Evolutionary conservation across 2,329 filamentous ascomycete species (phyloP), one percentile per base, ranked within the genome.

Genomic region (Colletotrichum horii): DNA sequence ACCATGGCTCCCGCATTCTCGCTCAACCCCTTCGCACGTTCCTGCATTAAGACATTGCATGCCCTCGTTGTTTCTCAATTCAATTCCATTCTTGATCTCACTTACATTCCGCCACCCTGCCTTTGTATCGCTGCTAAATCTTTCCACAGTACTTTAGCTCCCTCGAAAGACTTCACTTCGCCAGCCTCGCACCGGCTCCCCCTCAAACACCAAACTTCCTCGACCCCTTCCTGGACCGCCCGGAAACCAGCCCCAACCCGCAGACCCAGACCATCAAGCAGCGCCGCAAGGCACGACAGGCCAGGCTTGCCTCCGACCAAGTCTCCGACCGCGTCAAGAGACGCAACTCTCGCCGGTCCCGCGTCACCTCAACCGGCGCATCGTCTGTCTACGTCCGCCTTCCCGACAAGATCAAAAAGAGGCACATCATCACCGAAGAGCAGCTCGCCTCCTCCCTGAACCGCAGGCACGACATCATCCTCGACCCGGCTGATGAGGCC

Each of bases 341-440:
- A 60, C 81, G 80, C n/a, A 81, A 83, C 12, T 79, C 80, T 72
- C 80, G 80, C 30, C 84, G 83, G 9, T 61, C 70, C 55, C 82
- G 80, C 22, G 81, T 86, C 74, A 86, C 89, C 70, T 88, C 89
- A 71, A 87, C 89, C 34, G 92, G 94, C n/a, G 43, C 43, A 79
- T 90, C 90, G 70, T 88, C 91, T 77, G 95, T 94, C 87, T 96
- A 93, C 82, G 87, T 93, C 69, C 91, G 89, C 26, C 87, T 96
- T 56, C 94, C 95, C 24, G 91, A 94, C 77, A 95, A 95, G 83
- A 89, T 95, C 77, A 92, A 92, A 81, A 91, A 91, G 78, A 91
- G 91, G 78, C 91, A 94, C 77, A 93, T 96, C 82, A 93, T 93
- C 28, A 88, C 87, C 65, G 93, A 96, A 83, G 94, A 97, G 84